Evolutionary conservation across 1,139 yeast genomes (phyloP).

Genomic region (Trichomonascaceae sp.): DNA sequence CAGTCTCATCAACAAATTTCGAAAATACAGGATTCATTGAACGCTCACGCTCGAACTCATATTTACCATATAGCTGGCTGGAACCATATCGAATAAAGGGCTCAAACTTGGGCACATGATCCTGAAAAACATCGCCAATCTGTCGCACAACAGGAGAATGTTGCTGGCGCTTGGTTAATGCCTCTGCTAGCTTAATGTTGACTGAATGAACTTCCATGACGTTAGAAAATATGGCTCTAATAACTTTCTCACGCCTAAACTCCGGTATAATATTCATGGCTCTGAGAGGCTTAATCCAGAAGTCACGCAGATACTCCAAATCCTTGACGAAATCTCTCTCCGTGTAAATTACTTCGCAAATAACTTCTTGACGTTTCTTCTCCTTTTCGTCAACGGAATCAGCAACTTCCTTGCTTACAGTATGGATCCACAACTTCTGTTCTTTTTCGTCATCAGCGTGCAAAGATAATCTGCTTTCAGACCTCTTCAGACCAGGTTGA

Average conservation of each 20-base stretch:
- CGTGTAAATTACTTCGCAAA: conserved; percentile 88
- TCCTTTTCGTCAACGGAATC: conserved; percentile 78
- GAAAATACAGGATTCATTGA: conserved; percentile 86
- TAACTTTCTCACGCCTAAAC: conserved; percentile 81
- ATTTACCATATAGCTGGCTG: conserved; percentile 92
- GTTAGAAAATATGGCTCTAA: conserved; percentile 86
- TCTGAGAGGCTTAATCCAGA: conserved; percentile 86
- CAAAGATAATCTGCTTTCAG: conserved; percentile 72
- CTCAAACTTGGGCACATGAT: conserved; percentile 78
- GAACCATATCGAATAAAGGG: conserved; percentile 93
- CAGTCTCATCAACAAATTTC: conserved; percentile 86
- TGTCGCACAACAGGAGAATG: conserved; percentile 78
- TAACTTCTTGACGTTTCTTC: conserved; percentile 89
- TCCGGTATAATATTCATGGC: conserved; percentile 85
- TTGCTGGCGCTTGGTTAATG: conserved; percentile 83
- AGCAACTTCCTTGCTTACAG: conserved; percentile 76
- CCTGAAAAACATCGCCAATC: conserved; percentile 81
- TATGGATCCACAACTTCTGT: conserved; percentile 90
- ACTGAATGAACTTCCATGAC: conserved; percentile 81
- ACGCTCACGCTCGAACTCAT: conserved; percentile 92
- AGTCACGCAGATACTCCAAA: conserved; percentile 86
- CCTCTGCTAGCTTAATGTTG: conserved; percentile 80
- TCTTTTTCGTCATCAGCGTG: conserved; percentile 73
- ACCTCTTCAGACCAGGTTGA: conserved; percentile 78
- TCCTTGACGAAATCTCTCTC: conserved; percentile 95